These are phyloP conservation scores for Coniferiporia weirii DNA, from an alignment of 1,284 basidiomycete species.

Conservation along the genomic window DNA sequence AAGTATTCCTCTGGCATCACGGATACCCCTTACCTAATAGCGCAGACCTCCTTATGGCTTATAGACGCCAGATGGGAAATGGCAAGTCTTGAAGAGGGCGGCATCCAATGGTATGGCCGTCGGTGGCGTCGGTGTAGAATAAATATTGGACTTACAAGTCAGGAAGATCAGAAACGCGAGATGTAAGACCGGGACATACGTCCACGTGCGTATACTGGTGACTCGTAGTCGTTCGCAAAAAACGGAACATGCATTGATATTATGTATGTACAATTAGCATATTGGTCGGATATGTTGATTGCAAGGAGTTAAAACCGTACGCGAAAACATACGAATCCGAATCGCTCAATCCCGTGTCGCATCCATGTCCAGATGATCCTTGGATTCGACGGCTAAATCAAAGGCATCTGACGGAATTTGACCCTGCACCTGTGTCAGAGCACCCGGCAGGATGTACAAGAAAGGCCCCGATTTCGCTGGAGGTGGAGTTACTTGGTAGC, in stretches of 20 bases:
- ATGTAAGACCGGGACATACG: no score
- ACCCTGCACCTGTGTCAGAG: conserved; percentile 73
- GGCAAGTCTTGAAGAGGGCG: no score
- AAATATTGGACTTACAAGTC: no score
- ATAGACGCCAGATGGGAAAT: no score
- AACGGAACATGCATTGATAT: not conserved
- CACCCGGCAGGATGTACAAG: conserved; percentile 67
- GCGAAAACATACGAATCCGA: not conserved
- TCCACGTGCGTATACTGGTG: not conserved
- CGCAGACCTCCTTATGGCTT: no score
- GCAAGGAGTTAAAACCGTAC: not conserved
- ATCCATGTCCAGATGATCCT: no score
- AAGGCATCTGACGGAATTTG: conserved; percentile 74
- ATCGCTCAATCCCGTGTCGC: no score
- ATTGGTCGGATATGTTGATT: not conserved
- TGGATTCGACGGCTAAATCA: conserved; percentile 27
- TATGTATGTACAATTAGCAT: not conserved
- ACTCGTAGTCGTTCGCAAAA: not conserved
- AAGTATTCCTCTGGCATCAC: no score
- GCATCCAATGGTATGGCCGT: no score
- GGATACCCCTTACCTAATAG: no score
- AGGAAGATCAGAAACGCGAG: no score
- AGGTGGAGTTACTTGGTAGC: conserved; percentile 68
- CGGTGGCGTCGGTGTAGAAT: no score
- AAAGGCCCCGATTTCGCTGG: conserved; percentile 68